phyloP scores from a whole-genome alignment of 164 flowering plant genomes.

The Vitis cinerea region DNA sequence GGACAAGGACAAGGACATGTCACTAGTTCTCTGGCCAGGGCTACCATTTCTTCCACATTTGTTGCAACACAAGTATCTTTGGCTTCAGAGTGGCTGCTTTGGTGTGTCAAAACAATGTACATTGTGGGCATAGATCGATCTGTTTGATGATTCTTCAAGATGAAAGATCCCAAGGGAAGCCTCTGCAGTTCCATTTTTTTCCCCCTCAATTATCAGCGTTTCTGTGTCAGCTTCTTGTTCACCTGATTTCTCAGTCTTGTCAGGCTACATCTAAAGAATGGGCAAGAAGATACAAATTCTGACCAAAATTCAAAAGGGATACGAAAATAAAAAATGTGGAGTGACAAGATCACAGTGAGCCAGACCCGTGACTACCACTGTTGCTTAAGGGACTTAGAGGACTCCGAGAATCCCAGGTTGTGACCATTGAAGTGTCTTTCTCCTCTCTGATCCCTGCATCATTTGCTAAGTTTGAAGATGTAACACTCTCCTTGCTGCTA shows the following conservation, averaged over 20 bases:
- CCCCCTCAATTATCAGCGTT: neutral
- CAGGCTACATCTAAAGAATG: neutral
- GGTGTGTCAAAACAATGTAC: too few species aligned
- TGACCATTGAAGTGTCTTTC: neutral
- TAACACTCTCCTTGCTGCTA: neutral
- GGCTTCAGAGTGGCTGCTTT: too few species aligned
- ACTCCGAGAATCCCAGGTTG: conserved; percentile 3
- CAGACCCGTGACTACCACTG: conserved; percentile 15
- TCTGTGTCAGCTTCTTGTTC: neutral
- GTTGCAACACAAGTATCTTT: too few species aligned
- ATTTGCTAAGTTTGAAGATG: neutral
- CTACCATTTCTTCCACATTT: too few species aligned
- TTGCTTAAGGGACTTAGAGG: conserved; percentile 22
- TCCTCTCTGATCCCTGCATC: neutral
- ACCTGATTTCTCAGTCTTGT: conserved; percentile 6
- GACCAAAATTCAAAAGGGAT: neutral
- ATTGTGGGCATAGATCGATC: too few species aligned
- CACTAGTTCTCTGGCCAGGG: too few species aligned
- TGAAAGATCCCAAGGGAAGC: too few species aligned
- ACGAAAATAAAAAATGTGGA: too few species aligned
- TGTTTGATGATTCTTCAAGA: too few species aligned
- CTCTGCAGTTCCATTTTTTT: neutral
- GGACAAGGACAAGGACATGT: too few species aligned
- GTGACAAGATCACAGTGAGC: conserved; percentile 5
- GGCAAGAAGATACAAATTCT: neutral